Evolutionary conservation across 2,329 filamentous ascomycete species (phyloP), one percentile per base, ranked within the genome.

Genomic region (Aspergillus ochraceus): DNA sequence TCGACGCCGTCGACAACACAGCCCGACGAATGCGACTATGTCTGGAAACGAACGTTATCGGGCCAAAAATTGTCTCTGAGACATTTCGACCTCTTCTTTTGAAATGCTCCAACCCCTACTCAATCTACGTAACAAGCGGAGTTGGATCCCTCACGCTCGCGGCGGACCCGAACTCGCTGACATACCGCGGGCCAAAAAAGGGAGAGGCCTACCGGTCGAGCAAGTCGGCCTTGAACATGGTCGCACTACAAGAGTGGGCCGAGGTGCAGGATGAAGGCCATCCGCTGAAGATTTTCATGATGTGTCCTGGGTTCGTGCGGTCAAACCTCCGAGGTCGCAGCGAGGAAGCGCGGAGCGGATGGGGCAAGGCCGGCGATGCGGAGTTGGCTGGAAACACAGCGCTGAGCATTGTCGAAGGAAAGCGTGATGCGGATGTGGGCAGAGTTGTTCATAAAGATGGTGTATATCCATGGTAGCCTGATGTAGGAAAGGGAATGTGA

Each of bases 41-140:
- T 12, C 60, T 77, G 39, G 68, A 75, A n/a, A 74, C 71, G 6
- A 77, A 77, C 42, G 72, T 77, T 36, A 70, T 68, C 22, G 74
- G 73, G 9, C 68, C 74, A 1, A 64, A 67, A 1, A 32, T 77
- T 3, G 55, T 77, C 4, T 71, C 73, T 0, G 60, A 73, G 30
- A 68, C 69, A 0, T 65, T 77, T n/a, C 22, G 68, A 1, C 74
- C 71, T 0, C 66, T 78, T 0, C 64, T 79, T 6, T 62, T 70
- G 6, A 68, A 68, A 22, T 75, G 74, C 2, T 56, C 64, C 4
- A 58, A 63, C 14, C 68, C 61, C 30, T 72, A 54, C 64, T 63
- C 75, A 32, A 71, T 79, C 60, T 74, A 77, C 36, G 66, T 78
- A 3, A 69, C 68, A 3, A 75, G 71, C 19, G 61, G 36, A 1